Conservation (phyloP, 495 filamentous ascomycete species). For the Neurospora sublineolata region DNA sequence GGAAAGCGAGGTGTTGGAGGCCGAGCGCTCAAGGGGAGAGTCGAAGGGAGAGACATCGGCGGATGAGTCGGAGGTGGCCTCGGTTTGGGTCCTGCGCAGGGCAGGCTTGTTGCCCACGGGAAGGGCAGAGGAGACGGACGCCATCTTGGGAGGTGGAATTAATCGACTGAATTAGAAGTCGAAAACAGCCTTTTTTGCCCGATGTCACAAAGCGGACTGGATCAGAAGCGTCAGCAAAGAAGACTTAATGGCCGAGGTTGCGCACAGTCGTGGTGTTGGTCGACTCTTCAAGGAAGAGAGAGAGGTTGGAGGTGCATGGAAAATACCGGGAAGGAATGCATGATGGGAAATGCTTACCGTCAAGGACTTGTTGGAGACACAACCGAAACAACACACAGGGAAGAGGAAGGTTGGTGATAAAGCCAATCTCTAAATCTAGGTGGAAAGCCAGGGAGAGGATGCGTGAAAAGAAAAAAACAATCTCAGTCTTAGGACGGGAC, state of each 20-base stretch:
- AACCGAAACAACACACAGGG: not conserved
- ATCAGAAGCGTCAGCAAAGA: not conserved
- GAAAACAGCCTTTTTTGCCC: not conserved
- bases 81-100: conserved; percentile 28
- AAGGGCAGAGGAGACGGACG: conserved; percentile 25
- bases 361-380: not conserved
- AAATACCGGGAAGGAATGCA: not conserved
- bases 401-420: not conserved
- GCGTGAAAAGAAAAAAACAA: not conserved
- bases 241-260: not conserved
- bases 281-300: not conserved
- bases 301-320: not conserved
- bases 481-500: not conserved
- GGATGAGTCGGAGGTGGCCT: conserved; percentile 37
- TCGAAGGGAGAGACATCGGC: conserved; percentile 53
- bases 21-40: conserved; percentile 56
- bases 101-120: conserved; percentile 27
- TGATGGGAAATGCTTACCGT: not conserved
- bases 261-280: not conserved
- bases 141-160: conserved; percentile 19
- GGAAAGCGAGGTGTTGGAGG: conserved; percentile 83
- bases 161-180: not conserved
- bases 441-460: not conserved
- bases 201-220: not conserved
- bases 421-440: not conserved